These are phyloP conservation scores for Helenozyma baotianmanensis DNA, from an alignment of 805 yeast genomes.

Conservation along the genomic window DNA sequence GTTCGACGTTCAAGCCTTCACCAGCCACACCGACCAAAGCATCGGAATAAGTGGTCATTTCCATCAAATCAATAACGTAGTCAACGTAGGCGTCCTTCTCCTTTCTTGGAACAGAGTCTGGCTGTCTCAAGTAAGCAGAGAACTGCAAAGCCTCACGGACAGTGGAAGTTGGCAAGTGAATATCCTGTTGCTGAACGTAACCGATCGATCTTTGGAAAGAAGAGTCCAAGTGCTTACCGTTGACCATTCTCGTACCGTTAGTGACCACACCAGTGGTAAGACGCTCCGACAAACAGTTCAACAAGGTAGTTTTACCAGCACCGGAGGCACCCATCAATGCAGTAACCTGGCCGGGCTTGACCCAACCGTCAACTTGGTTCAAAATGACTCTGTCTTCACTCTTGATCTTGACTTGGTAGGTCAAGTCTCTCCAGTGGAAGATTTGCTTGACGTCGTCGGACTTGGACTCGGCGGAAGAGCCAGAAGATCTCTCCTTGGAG, in stretches of 20 bases:
- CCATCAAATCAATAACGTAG: slow-evolving; percentile 59
- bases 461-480: slow-evolving; percentile 9
- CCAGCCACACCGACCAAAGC: slow-evolving; percentile 80
- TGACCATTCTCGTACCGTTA: slow-evolving; percentile 57
- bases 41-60: slow-evolving; percentile 67
- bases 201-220: slow-evolving; percentile 78
- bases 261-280: slow-evolving; percentile 66
- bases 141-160: slow-evolving; percentile 72
- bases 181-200: slow-evolving; percentile 77
- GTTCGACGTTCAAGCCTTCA: slow-evolving; percentile 38
- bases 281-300: slow-evolving; percentile 70
- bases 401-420: slow-evolving; percentile 34
- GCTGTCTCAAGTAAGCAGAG: slow-evolving; percentile 71
- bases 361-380: slow-evolving; percentile 54
- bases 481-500: slow-evolving; percentile 12
- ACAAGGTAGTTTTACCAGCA: slow-evolving; percentile 78
- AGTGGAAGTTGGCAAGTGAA: slow-evolving; percentile 63
- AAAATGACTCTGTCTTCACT: slow-evolving; percentile 37
- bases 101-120: slow-evolving; percentile 45
- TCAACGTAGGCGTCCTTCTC: slow-evolving; percentile 70
- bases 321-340: slow-evolving; percentile 87
- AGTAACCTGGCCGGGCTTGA: slow-evolving; percentile 75
- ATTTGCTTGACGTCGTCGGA: slow-evolving; percentile 13
- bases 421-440: slow-evolving; percentile 38
- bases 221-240: slow-evolving; percentile 57